Base-by-base conservation (phyloP, 345 rosid genomes). In the Cardamine resedifolia region DNA sequence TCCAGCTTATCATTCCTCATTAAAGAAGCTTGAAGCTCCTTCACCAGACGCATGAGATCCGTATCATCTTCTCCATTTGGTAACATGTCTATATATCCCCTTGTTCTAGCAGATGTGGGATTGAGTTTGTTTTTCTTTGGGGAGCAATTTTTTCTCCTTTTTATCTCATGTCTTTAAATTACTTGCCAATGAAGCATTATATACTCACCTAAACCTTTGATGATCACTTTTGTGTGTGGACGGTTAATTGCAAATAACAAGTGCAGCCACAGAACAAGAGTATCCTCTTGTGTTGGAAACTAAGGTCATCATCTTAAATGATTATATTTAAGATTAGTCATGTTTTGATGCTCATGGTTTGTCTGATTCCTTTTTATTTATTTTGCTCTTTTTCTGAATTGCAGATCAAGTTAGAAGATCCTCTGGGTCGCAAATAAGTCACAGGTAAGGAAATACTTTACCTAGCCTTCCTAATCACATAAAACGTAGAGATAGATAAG, bases 11-110 rank as follows among this genome's bases (percentile, higher is more conserved):
- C 91, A 43, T 79, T 85, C 79, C 75, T 86, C 9, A 61, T 52
- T 24, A 82, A 44, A 69, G 89, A 76, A 71, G 80, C 90, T 81
- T 89, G 90, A 4, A 85, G 76, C 67, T 90, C 90, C 78, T 78
- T 89, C 87, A 75, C 88, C 59, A 86, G 80, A 76, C 77, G 73
- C 68, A 74, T 48, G 67, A 83, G 82, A 81, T 82, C 83, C 1
- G 88, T 80, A 60, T 80, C 87, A 28, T 80, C 83, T 30, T 86
- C 85, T 77, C 75, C 84, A 49, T 48, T 75, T 16, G 81, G 77
- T 90, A 85, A 77, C 76, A 77, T 77, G 3, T 50, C 66, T 64
- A 6, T n/a, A 8, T 12, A 36, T 27, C 39, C 19, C 18, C 24
- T 77, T 45, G 1, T 33, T 23, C 66, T 63, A 36, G 31, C 64